Percentiles rank a stretch among this genome's conserved stretches.
phyloP scores from a whole-genome alignment of 2,329 filamentous ascomycete genomes.

The Penicillium sumatraense region DNA sequence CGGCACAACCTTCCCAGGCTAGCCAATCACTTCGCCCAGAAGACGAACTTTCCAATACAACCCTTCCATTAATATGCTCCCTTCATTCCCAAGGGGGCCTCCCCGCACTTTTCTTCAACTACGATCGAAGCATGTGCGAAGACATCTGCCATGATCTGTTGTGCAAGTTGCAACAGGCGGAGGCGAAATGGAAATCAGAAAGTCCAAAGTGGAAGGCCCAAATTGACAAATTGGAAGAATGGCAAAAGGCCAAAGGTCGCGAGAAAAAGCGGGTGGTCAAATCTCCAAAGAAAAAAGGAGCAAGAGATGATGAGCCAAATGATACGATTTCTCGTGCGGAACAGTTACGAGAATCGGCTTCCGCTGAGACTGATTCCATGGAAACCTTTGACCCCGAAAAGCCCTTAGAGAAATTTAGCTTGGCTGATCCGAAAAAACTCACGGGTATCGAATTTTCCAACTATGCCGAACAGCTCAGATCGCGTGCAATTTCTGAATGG shows the following conservation, averaged over 20 bases:
- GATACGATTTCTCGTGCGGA: slow-evolving; percentile 56
- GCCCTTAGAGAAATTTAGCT: slow-evolving; percentile 53
- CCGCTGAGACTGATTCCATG: slow-evolving; percentile 60
- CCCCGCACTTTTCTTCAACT: slow-evolving; percentile 78
- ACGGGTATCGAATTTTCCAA: slow-evolving; percentile 42
- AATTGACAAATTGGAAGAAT: slow-evolving; percentile 60
- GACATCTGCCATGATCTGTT: slow-evolving; percentile 58
- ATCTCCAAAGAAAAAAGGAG: slow-evolving; percentile 44
- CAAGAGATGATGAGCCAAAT: slow-evolving; percentile 50
- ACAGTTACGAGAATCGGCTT: slow-evolving; percentile 60
- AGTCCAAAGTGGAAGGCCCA: slow-evolving; percentile 65
- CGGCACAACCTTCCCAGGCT: background rate
- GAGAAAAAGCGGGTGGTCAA: slow-evolving; percentile 53
- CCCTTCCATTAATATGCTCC: slow-evolving; percentile 49
- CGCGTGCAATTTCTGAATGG: slow-evolving; percentile 48
- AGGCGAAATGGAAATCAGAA: slow-evolving; percentile 45
- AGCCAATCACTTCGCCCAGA: background rate
- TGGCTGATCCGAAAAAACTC: slow-evolving; percentile 66
- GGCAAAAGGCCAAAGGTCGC: slow-evolving; percentile 4
- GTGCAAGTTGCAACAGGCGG: slow-evolving; percentile 57
- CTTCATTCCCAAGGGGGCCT: slow-evolving; percentile 68
- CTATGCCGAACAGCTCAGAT: slow-evolving; percentile 54
- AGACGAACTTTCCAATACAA: slow-evolving; percentile 49
- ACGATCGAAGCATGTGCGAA: slow-evolving; percentile 70
- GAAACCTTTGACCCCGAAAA: slow-evolving; percentile 70